phyloP scores from a whole-genome alignment of 768 basidiomycete genomes.

The Rhodotorula kratochvilovae region DNA sequence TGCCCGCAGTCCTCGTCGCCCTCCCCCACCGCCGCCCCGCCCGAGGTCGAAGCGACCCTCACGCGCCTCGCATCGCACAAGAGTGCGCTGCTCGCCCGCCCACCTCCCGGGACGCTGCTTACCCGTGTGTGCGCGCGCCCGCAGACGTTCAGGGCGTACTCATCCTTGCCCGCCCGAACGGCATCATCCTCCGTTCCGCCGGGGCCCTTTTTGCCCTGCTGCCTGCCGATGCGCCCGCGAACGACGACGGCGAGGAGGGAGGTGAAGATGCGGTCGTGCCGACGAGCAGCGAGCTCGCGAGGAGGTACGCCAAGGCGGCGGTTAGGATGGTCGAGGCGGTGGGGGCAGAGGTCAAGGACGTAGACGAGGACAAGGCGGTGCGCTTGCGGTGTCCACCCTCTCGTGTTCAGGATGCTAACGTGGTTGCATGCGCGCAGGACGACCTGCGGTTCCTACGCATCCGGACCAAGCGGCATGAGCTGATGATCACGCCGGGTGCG shows the following conservation, averaged over 20 bases:
- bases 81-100: constrained; percentile 10
- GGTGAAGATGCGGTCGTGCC: not conserved
- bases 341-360: constrained; percentile 41
- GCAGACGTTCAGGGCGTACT: constrained; percentile 49
- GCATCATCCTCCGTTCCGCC: constrained; percentile 37
- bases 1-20: too few relatives aligned
- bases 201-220: constrained; percentile 37
- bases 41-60: constrained; percentile 1
- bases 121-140: too few relatives aligned
- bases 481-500: constrained; percentile 52
- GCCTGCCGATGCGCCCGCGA: not conserved
- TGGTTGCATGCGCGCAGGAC: constrained; percentile 43
- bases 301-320: constrained; percentile 35
- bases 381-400: constrained; percentile 16
- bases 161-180: constrained; percentile 44
- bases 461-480: constrained; percentile 50
- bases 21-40: not conserved
- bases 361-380: constrained; percentile 45
- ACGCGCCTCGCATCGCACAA: constrained; percentile 43
- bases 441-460: constrained; percentile 49
- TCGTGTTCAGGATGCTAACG: too few relatives aligned
- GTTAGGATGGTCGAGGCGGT: constrained; percentile 41
- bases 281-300: constrained; percentile 23
- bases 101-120: too few relatives aligned
- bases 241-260: not conserved